Evolutionary conservation across 2,329 filamentous ascomycete genomes (phyloP), one percentile per base, ranked within the genome.

Genomic region (Cladophialophora chaetospira): DNA sequence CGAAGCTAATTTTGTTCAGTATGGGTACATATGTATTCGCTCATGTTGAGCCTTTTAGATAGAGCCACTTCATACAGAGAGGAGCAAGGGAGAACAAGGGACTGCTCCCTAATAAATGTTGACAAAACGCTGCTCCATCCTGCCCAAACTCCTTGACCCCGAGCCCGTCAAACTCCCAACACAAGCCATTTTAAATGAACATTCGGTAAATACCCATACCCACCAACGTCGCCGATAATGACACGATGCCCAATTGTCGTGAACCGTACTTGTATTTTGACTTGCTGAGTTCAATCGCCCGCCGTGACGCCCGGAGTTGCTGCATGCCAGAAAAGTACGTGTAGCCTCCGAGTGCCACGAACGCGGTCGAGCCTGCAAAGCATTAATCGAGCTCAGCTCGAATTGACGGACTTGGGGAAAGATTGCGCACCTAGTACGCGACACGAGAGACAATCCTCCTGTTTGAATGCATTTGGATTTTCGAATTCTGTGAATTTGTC

Each of bases 291-390:
- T 90, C 73, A 60, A 92, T 89, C 58, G 68, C 66, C 50, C 70
- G 67, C 59, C 82, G 79, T 70, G 89, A 86, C 65, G 80, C 78
- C 65, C 85, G 80, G 26, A 94, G 82, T 71, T 92, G 88, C 48
- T 78, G 77, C 72, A 86, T 87, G 56, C 89, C 89, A 2, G 87
- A 88, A 60, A 85, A 77, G 73, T 91, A 92, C 71, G 85, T 91
- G 73, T 92, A 94, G 1, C 80, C 85, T 3, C 85, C 89, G 13
- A 93, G 82, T 1, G 87, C 88, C 54, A 90, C 77, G 62, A 94
- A 91, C 1, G 88, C 87, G 35, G 85, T 81, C 67, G 88, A 87
- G 42, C 89, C 89, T 92, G 65, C 54, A 11, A 44, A 21, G 51
- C 9, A 36, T 40, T 3, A 40, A 19, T 21, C 33, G 17, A 28